These are phyloP conservation scores for Smallanthus sonchifolius DNA, from an alignment of 129 eudicot species.

Conservation along the genomic window DNA sequence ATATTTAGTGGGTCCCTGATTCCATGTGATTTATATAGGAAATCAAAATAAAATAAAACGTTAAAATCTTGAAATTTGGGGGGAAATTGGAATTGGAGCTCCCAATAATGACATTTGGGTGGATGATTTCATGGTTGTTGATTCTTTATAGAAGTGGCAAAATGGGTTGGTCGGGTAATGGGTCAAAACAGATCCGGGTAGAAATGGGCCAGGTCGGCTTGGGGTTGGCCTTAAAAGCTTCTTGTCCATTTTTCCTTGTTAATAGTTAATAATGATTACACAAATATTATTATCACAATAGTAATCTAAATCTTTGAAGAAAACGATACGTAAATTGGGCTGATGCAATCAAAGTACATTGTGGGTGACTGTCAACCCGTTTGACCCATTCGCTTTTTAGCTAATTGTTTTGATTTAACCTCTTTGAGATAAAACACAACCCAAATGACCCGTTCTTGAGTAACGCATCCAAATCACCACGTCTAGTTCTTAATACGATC, in stretches of 20 bases:
- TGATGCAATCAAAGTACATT: neutral
- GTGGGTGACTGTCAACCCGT: neutral
- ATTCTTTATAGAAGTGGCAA: too few relatives aligned
- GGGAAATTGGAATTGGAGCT: too few relatives aligned
- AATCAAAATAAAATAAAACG: too few relatives aligned
- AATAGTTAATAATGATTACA: neutral
- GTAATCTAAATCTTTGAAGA: neutral
- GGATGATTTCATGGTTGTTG: too few relatives aligned
- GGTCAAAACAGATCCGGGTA: too few relatives aligned
- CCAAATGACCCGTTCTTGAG: neutral
- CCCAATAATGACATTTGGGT: too few relatives aligned
- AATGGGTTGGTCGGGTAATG: neutral
- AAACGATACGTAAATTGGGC: neutral
- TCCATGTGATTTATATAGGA: too few relatives aligned
- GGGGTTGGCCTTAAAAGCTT: neutral
- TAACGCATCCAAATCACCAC: neutral
- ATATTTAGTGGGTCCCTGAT: neutral
- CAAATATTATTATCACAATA: neutral
- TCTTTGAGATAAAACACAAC: neutral
- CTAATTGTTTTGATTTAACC: neutral
- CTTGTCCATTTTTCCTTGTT: neutral
- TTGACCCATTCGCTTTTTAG: neutral
- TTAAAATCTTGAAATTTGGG: too few relatives aligned
- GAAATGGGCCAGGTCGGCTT: neutral
- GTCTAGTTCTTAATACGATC: neutral